phyloP scores from a whole-genome alignment of 192 early-diverging fungal genomes.

The Spizellomyces punctatus region DNA sequence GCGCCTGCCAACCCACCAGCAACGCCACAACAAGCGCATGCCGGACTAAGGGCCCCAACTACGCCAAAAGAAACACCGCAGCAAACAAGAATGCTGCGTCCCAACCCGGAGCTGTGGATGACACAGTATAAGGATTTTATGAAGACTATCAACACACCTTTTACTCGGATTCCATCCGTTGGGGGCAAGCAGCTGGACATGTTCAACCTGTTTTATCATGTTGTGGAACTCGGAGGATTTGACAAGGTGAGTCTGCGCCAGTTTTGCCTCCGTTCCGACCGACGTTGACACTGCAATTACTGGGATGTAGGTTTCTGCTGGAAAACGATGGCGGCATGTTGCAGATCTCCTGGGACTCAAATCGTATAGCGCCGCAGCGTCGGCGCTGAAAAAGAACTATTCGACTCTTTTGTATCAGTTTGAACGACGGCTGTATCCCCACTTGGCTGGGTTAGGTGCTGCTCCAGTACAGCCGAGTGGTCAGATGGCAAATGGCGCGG shows the following conservation, averaged over 20 bases:
- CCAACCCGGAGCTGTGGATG: conserved; percentile 1
- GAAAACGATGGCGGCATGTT: background rate
- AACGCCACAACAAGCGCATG: background rate
- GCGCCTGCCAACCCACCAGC: background rate
- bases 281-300: background rate
- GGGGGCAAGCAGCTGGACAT: conserved; percentile 30
- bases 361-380: conserved; percentile 1
- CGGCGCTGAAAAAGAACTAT: conserved; percentile 27
- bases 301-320: background rate
- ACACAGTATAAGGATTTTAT: conserved; percentile 9
- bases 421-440: conserved; percentile 15
- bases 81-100: too few relatives aligned
- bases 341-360: conserved; percentile 16
- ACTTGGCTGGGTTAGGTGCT: background rate
- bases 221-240: conserved; percentile 25
- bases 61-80: too few relatives aligned
- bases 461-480: too few relatives aligned
- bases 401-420: conserved; percentile 11
- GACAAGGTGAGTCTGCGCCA: conserved; percentile 15
- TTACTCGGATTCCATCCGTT: conserved; percentile 14
- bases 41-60: background rate
- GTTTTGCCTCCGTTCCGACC: background rate
- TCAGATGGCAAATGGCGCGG: too few relatives aligned
- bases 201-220: conserved; percentile 23
- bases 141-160: conserved; percentile 2